These are phyloP conservation scores for Trypanosoma platydactyli DNA, from an alignment of 208 protist species.

Conservation along the genomic window DNA sequence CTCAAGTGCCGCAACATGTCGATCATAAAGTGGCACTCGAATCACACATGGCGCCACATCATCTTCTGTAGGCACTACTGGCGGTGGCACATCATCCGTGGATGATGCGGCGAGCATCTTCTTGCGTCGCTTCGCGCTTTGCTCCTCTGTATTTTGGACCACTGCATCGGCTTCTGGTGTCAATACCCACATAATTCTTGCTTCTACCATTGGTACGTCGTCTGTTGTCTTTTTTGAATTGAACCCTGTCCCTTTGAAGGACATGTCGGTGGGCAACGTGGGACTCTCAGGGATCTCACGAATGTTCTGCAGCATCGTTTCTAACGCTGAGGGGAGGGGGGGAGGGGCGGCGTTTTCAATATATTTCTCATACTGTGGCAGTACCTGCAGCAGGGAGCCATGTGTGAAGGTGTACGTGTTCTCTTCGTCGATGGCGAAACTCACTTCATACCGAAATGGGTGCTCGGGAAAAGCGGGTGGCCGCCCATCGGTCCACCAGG, in stretches of 20 bases:
- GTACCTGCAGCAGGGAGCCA: slow-evolving; percentile 55
- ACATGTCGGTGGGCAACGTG: background rate
- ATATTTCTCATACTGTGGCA: slow-evolving; percentile 61
- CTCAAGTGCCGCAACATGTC: slow-evolving; percentile 52
- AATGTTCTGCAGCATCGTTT: slow-evolving; percentile 50
- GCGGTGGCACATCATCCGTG: slow-evolving; percentile 30
- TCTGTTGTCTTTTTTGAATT: slow-evolving; percentile 5
- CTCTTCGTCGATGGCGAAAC: slow-evolving; percentile 21
- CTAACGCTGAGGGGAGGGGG: slow-evolving; percentile 26
- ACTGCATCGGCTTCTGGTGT: slow-evolving; percentile 20
- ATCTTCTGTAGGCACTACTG: slow-evolving; percentile 42
- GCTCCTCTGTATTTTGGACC: slow-evolving; percentile 16
- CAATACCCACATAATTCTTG: slow-evolving; percentile 37
- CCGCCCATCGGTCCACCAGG: slow-evolving; percentile 50
- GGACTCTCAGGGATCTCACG: slow-evolving; percentile 53
- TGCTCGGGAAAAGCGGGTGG: slow-evolving; percentile 26
- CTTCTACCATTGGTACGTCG: background rate
- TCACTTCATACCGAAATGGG: slow-evolving; percentile 30
- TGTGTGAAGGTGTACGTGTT: slow-evolving; percentile 38
- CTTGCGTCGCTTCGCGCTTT: slow-evolving; percentile 29
- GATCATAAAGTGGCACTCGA: slow-evolving; percentile 65
- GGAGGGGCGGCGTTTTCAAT: slow-evolving; percentile 47
- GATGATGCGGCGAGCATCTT: slow-evolving; percentile 25
- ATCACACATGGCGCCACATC: slow-evolving; percentile 68
- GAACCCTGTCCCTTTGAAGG: slow-evolving; percentile 16